A percentile compares a stretch with the other conserved stretches of the same genome.
Evolutionary conservation across 2,329 filamentous ascomycete species (phyloP).

Genomic region (Ceratocystis harringtonii): DNA sequence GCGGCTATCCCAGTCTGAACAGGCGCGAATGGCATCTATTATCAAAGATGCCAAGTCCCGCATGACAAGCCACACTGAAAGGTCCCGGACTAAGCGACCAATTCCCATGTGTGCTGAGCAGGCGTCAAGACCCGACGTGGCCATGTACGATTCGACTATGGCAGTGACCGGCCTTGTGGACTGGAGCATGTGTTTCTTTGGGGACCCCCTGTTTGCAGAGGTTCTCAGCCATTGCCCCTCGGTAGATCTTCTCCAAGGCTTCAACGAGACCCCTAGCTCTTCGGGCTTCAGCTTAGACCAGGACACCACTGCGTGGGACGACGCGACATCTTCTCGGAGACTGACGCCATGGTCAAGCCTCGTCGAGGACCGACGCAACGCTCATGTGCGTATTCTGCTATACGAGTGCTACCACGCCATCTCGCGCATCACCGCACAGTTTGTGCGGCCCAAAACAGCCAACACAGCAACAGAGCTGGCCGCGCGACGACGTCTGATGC

Average conservation of each 20-base stretch:
- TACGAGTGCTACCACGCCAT: conserved; percentile 45
- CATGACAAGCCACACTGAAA: not conserved
- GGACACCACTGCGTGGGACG: not conserved
- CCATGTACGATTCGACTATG: conserved; percentile 19
- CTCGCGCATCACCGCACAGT: conserved; percentile 37
- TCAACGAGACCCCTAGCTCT: conserved; percentile 21
- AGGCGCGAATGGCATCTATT: not conserved
- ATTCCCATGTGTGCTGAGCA: not conserved
- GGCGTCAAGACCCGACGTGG: not conserved
- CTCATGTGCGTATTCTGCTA: conserved; percentile 34
- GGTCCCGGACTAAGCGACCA: not conserved
- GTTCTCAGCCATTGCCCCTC: conserved; percentile 33
- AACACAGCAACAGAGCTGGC: conserved; percentile 37
- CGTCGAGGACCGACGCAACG: conserved; percentile 32
- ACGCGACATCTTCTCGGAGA: not conserved
- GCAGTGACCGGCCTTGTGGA: conserved; percentile 37
- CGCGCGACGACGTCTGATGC: conserved; percentile 36
- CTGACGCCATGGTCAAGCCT: conserved; percentile 19
- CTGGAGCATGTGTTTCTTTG: conserved; percentile 45
- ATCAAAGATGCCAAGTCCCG: not conserved
- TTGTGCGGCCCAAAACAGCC: conserved; percentile 36
- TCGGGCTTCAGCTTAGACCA: conserved; percentile 25
- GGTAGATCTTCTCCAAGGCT: conserved; percentile 34
- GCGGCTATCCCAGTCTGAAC: not conserved
- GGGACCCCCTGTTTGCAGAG: conserved; percentile 40